Base-by-base conservation (phyloP, 2,329 filamentous ascomycete species). In the Fusarium tuaranense region DNA sequence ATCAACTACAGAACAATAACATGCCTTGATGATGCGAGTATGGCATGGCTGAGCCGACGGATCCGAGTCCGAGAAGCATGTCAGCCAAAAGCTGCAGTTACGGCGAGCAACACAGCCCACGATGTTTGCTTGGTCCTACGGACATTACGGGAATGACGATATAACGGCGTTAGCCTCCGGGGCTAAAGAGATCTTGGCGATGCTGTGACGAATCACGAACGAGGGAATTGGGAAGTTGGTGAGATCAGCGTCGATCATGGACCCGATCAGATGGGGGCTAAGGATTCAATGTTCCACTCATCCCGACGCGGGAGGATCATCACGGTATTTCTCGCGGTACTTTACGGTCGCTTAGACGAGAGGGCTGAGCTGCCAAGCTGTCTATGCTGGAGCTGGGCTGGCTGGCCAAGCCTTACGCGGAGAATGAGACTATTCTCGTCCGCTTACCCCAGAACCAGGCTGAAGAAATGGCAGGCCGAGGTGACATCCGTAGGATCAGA, bases 21-120 rank as follows among this genome's bases (percentile, higher is more conserved):
- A 46, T n/a, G 22, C 30, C n/a, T 25, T 12, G 13, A 62, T 68
- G 41, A 44, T 63, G 64, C 34, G 59, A 55, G 48, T 14, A 13
- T 20, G 5, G 16, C 8, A 41, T 41, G 34, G 58, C 58, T 39
- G 39, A 53, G 64, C 64, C 66, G 63, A 67, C 6, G 34, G 22
- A 61, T 68, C 44, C 64, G 44, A 16, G 20, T 27, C 27, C 48
- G 48, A 55, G 18, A 32, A 55, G 12, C 48, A 22, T 18, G 16
- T 66, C 14, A 51, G 34, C 18, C 59, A 27, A 68, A 68, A 68
- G 41, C 39, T 64, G 39, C 53, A 46, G 27, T 39, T 27, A n/a
- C 27, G 53, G 53, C 30, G n/a, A 58, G 53, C 53, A 18, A 18
- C 32, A 58, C 32, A 36, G 32, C 55, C 55, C 55, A 12, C 25